phyloP scores from a whole-genome alignment of 257 asterid genomes.

The Nicotiana benthamiana region DNA sequence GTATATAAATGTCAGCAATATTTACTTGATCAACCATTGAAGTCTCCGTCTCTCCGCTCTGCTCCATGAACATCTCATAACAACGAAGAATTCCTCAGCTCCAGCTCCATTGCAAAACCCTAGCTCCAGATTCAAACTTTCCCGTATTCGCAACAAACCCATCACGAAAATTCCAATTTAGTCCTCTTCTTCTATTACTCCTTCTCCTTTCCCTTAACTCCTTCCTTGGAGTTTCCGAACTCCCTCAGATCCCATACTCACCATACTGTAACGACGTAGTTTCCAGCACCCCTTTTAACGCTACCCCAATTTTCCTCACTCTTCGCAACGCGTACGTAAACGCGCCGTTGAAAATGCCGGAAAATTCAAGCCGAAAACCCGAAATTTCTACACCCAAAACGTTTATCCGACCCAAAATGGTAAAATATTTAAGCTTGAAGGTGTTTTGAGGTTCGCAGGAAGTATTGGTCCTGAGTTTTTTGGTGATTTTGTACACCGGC shows the following conservation, averaged over 20 bases:
- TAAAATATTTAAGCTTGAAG: conserved; percentile 49
- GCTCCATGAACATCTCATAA: not conserved
- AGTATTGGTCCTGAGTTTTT: not conserved
- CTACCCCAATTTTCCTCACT: conserved; percentile 21
- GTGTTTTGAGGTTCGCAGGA: conserved; percentile 15
- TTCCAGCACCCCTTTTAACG: conserved; percentile 24
- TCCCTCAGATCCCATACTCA: conserved; percentile 32
- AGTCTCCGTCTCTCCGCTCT: not conserved
- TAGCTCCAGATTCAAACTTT: not conserved
- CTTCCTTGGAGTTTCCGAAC: conserved; percentile 15
- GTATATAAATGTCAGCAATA: not conserved
- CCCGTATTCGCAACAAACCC: not conserved
- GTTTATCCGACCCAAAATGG: conserved; percentile 41
- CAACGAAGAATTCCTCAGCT: conserved; percentile 10
- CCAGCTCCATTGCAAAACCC: not conserved
- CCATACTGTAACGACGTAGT: conserved; percentile 44
- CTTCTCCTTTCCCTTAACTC: conserved; percentile 17
- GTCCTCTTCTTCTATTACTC: not conserved
- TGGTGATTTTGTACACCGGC: conserved; percentile 48
- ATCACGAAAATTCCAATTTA: not conserved
- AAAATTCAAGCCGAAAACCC: conserved; percentile 17
- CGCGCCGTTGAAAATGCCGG: conserved; percentile 13
- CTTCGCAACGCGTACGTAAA: conserved; percentile 33
- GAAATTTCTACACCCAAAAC: conserved; percentile 30
- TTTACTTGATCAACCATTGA: not conserved